These are phyloP conservation scores for Xylaria longipes DNA, from an alignment of 495 filamentous ascomycete genomes.

Conservation along the genomic window DNA sequence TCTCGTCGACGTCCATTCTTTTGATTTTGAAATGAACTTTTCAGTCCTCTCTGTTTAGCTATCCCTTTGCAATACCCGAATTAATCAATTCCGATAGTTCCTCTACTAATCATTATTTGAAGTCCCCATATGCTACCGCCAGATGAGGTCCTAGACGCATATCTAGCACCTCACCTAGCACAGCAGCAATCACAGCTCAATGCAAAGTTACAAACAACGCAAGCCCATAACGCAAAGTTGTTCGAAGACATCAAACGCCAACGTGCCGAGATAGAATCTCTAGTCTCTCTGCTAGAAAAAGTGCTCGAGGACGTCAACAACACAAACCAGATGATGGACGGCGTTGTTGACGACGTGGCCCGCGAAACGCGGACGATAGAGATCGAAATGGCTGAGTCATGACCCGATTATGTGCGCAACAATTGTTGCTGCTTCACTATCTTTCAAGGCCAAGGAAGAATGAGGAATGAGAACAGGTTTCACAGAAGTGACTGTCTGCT, in stretches of 20 bases:
- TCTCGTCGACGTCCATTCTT: neutral
- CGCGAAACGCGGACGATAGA: conserved; percentile 56
- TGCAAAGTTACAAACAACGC: conserved; percentile 63
- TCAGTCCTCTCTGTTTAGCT: neutral
- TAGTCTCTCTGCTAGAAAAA: conserved; percentile 69
- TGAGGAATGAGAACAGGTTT: neutral
- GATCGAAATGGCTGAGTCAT: conserved; percentile 44
- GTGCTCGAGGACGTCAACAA: conserved; percentile 74
- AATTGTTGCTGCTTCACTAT: neutral
- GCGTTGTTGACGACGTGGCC: conserved; percentile 54
- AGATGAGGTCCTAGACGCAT: conserved; percentile 67
- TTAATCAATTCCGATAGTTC: neutral
- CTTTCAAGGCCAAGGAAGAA: neutral
- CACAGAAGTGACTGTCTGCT: neutral
- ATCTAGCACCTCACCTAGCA: conserved; percentile 71
- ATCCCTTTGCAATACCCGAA: neutral
- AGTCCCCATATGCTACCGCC: conserved; percentile 83
- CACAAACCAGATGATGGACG: conserved; percentile 57
- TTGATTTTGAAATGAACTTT: neutral
- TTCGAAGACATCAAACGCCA: conserved; percentile 69
- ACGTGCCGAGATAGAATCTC: conserved; percentile 72
- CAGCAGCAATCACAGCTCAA: conserved; percentile 67
- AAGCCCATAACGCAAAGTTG: conserved; percentile 68
- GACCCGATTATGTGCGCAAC: neutral
- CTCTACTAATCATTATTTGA: neutral